Conservation (phyloP, 2,329 filamentous ascomycete species). For the Chaetomium strumarium region DNA sequence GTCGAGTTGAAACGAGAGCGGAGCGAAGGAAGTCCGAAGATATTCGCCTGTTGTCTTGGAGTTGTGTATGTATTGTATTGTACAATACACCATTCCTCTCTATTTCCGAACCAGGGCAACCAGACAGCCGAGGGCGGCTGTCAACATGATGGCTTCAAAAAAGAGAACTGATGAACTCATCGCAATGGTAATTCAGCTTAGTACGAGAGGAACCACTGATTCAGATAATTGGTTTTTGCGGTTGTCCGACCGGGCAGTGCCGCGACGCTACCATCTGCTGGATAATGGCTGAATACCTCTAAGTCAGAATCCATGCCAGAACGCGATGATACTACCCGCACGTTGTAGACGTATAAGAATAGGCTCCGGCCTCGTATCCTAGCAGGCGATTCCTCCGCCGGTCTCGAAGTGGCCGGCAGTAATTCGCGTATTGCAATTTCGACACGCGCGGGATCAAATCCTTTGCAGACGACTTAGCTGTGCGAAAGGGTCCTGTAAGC, state of each 20-base stretch:
- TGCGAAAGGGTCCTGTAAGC: conserved; percentile 36
- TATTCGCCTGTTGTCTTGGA: too few species aligned
- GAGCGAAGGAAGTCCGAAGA: neutral
- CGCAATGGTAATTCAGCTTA: conserved; percentile 3
- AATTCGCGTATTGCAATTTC: conserved; percentile 11
- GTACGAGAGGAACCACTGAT: conserved; percentile 5
- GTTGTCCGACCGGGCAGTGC: conserved; percentile 7
- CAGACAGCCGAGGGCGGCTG: too few species aligned
- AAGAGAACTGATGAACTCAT: neutral
- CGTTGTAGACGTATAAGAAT: conserved; percentile 9
- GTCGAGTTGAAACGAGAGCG: neutral
- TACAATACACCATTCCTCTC: too few species aligned
- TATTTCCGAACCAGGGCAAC: too few species aligned
- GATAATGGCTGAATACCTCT: conserved; percentile 8
- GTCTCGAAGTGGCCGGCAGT: conserved; percentile 10
- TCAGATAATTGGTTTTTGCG: conserved; percentile 7
- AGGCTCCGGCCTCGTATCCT: conserved; percentile 11
- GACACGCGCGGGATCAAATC: conserved; percentile 32
- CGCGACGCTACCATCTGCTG: conserved; percentile 6
- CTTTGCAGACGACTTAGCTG: conserved; percentile 39
- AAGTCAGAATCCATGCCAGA: conserved; percentile 8
- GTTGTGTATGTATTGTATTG: too few species aligned
- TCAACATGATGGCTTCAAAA: too few species aligned
- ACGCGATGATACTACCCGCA: conserved; percentile 8
- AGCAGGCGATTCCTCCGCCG: conserved; percentile 7